Base-by-base conservation (phyloP, 306 rosid species). In the Sechiopsis laciniata region DNA sequence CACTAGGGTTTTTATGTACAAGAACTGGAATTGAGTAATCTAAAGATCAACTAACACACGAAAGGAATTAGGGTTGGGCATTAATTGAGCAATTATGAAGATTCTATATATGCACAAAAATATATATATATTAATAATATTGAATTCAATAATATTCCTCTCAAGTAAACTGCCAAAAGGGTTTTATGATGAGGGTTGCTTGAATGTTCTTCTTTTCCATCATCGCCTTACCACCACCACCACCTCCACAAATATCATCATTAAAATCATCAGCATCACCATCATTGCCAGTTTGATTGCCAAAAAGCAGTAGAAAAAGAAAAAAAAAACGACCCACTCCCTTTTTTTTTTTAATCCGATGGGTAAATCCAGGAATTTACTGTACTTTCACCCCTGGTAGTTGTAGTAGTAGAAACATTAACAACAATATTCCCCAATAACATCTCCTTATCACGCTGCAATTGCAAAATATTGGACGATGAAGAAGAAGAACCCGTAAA, bases 361-460 rank as follows among this genome's bases (percentile, higher is more conserved):
- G 89, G 89, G 84, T 84, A 88, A 82, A 86, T 85, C 96, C 96
- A 90, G 6, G 94, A 79, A 72, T 88, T 88, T 55, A 88, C 87
- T 56, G 77, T 80, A 76, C 83, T 87, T 79, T 84, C 88, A 56
- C 84, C 87, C 78, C 89, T 78, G 17, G 74, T 54, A 3, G 20
- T 54, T 5, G 55, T 15, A 52, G 65, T 59, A 24, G 65, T 57
- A 5, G 78, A 53, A 42, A 42, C 54, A 26, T 26, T 26, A 26
- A 26, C 2, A 74, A 14, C 82, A 53, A 71, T 60, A 45, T 70
- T 87, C 77, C 78, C 87, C 72, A 55, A n/a, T 17, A 55, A 55
- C 8, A 81, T 74, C 63, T 72, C 66, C 75, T 79, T 84, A 15
- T 83, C 87, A 69, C 15, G 75, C 76, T 42, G 48, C 48, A 42